A percentile compares a stretch with the other conserved stretches of the same genome.
Evolutionary conservation across 2,329 filamentous ascomycete genomes (phyloP).

Genomic region (Trichoderma koningii): DNA sequence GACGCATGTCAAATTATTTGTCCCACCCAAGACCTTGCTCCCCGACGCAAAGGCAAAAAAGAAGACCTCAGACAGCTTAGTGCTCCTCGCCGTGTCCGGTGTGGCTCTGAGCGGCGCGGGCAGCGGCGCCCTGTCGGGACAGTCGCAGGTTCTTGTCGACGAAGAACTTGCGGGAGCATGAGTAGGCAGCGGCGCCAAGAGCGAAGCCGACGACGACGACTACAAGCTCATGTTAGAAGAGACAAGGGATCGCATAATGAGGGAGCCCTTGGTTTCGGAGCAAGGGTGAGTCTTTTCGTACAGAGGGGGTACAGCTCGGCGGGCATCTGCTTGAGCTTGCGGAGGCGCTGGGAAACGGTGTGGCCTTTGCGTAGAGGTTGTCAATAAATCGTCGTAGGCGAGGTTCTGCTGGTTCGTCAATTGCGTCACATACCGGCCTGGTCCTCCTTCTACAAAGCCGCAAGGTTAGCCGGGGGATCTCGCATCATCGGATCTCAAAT

Average conservation of each 20-base stretch:
- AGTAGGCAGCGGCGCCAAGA: slow-evolving; percentile 79
- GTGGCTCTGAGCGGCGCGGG: slow-evolving; percentile 38
- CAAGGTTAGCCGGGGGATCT: slow-evolving; percentile 33
- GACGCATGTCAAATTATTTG: slow-evolving; percentile 26
- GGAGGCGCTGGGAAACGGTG: slow-evolving; percentile 93
- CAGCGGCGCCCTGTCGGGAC: slow-evolving; percentile 63
- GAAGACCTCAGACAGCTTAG: slow-evolving; percentile 13
- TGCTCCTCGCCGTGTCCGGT: slow-evolving; percentile 29
- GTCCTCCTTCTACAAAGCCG: slow-evolving; percentile 60
- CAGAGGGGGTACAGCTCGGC: slow-evolving; percentile 93
- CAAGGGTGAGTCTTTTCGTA: slow-evolving; percentile 46
- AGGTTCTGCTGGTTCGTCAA: slow-evolving; percentile 21
- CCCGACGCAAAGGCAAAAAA: neutral
- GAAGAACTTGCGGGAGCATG: slow-evolving; percentile 75
- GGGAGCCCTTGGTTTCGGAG: neutral
- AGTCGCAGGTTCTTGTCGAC: slow-evolving; percentile 93
- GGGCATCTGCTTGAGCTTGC: slow-evolving; percentile 85
- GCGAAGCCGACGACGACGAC: slow-evolving; percentile 87
- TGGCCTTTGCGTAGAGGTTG: slow-evolving; percentile 64
- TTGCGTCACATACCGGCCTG: slow-evolving; percentile 61
- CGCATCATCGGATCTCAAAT: slow-evolving; percentile 26
- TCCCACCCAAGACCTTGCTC: slow-evolving; percentile 20
- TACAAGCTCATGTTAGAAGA: slow-evolving; percentile 43
- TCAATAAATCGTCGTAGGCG: slow-evolving; percentile 29
- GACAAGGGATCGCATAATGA: neutral